Evolutionary conservation across 768 basidiomycete genomes (phyloP).

Genomic region (Phylloporus rhodoxanthus): DNA sequence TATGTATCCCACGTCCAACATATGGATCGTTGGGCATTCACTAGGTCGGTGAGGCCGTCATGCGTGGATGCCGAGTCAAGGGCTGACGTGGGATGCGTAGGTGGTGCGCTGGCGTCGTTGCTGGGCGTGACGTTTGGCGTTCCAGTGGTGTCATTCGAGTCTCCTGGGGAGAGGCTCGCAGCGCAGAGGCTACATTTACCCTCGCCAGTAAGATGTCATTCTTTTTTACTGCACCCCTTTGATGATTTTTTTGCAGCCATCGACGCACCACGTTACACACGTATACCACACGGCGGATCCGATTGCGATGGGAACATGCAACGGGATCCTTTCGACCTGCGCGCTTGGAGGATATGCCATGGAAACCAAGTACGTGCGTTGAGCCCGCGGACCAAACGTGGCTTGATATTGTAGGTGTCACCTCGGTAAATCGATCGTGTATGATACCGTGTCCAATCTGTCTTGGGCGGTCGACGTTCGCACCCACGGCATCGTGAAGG

Average conservation of each 20-base stretch:
- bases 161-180: constrained; percentile 82
- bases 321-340: constrained; percentile 74
- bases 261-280: constrained; percentile 77
- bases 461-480: constrained; percentile 83
- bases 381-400: not conserved
- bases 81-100: constrained; percentile 25
- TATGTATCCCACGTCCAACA: constrained; percentile 84
- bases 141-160: constrained; percentile 83
- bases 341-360: constrained; percentile 85
- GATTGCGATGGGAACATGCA: constrained; percentile 86
- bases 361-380: constrained; percentile 55
- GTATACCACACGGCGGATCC: constrained; percentile 95
- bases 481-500: constrained; percentile 69
- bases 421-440: constrained; percentile 77
- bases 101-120: constrained; percentile 71
- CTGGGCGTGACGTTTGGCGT: constrained; percentile 84
- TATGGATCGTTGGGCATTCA: constrained; percentile 83
- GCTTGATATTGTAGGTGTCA: constrained; percentile 55
- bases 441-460: constrained; percentile 84
- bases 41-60: constrained; percentile 42
- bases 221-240: not conserved
- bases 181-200: constrained; percentile 80
- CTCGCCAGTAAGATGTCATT: constrained; percentile 52
- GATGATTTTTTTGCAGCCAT: constrained; percentile 42
- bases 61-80: not conserved